Base-by-base conservation (phyloP, 495 filamentous ascomycete genomes). In the Neurospora africana region DNA sequence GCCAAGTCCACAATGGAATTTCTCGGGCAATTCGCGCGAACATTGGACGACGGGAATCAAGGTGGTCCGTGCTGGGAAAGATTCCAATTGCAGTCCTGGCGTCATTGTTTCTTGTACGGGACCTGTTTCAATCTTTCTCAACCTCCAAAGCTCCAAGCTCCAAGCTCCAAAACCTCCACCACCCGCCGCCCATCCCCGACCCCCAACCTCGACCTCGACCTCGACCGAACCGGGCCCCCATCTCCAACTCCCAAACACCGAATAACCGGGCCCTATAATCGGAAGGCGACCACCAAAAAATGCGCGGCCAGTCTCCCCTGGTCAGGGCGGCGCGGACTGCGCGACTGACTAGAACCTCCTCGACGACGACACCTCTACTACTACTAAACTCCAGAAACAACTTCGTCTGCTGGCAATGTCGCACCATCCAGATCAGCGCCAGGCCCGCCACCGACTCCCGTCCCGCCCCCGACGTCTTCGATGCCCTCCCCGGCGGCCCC, bases 371-470 rank as follows among this genome's bases (percentile, higher is more conserved):
- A 35, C 74, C 44, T 30, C n/a, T 15, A 9, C 53, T 27, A 1
- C n/a, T 27, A n/a, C 53, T 30, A 8, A 61, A 27, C 53, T 0
- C 13, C 72, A 0, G 21, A 53, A 6, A 2, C 21, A 65, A 61
- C 67, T 82, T 81, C 69, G 77, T 85, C 10, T 86, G 84, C 76
- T 75, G 77, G 41, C 84, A 85, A 79, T 86, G 84, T 79, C 76
- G 86, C 74, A 78, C 82, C 53, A 85, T 88, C 69, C 86, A 87
- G 68, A 84, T 88, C 79, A 86, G 83, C 76, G 81, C 86, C 69
- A 79, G 82, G 69, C 84, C 86, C 53, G 83, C 84, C 36, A 85
- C 83, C 53, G 82, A 84, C 67, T 82, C 85, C n/a, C 81, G 85
- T 17, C 78, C 80, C 37, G 75, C 78, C 39, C 77, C 80, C 76